These are phyloP conservation scores for Serendipita indica DNA, from an alignment of 768 basidiomycete genomes.

Conservation along the genomic window DNA sequence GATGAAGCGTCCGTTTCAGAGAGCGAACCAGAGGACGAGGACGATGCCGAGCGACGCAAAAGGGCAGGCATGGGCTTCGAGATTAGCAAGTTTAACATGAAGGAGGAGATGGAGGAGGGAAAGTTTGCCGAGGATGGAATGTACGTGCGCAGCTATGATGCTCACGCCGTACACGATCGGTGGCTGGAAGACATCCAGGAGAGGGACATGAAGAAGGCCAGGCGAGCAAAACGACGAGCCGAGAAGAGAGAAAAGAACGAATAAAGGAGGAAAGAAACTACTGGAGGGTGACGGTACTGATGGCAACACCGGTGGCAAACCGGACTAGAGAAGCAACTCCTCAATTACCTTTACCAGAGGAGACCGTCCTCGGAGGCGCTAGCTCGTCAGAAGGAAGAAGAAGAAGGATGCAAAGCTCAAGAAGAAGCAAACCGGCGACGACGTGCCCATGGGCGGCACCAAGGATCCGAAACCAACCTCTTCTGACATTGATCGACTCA, in stretches of 20 bases:
- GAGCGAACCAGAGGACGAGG: constrained; percentile 50
- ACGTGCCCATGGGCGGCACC: constrained; percentile 37
- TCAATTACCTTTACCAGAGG: constrained; percentile 70
- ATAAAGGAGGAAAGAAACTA: constrained; percentile 62
- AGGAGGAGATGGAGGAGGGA: constrained; percentile 96
- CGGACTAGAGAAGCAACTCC: constrained; percentile 46
- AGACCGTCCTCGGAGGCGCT: constrained; percentile 82
- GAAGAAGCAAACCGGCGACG: constrained; percentile 21
- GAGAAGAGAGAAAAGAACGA: constrained; percentile 58
- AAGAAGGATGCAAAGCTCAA: constrained; percentile 28
- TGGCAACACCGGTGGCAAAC: constrained; percentile 22
- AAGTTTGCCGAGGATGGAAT: constrained; percentile 90
- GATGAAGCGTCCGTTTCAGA: constrained; percentile 27
- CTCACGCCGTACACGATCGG: constrained; percentile 78
- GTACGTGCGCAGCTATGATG: constrained; percentile 75
- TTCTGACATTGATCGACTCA: constrained; percentile 51
- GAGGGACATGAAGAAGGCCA: constrained; percentile 67
- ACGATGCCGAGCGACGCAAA: constrained; percentile 57
- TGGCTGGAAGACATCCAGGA: constrained; percentile 94
- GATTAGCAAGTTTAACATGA: constrained; percentile 95
- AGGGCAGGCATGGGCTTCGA: constrained; percentile 89
- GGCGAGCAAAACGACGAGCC: constrained; percentile 56
- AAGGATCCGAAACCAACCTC: constrained; percentile 21
- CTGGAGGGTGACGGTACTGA: constrained; percentile 52
- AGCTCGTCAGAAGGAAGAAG: constrained; percentile 62